These are phyloP conservation scores for Smallanthus sonchifolius DNA, from an alignment of 129 eudicot genomes.

Conservation along the genomic window DNA sequence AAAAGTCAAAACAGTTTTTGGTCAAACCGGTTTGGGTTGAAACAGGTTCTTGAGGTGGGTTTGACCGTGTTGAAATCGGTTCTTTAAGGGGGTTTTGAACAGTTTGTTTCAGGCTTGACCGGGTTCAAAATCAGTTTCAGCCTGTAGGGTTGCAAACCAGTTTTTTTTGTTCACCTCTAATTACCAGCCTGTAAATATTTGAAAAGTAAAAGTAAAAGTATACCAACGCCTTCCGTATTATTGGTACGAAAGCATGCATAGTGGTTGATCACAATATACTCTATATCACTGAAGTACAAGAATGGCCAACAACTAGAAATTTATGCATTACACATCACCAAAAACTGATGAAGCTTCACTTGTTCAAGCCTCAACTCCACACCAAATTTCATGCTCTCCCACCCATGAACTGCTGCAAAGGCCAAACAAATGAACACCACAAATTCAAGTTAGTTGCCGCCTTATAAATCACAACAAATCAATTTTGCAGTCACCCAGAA, in stretches of 20 bases:
- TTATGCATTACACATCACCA: conserved; percentile 17
- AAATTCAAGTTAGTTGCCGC: neutral
- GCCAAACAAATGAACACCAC: neutral
- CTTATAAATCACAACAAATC: neutral
- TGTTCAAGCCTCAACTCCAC: conserved; percentile 17
- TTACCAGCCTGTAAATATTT: neutral
- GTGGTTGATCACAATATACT: conserved; percentile 12
- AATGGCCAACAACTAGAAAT: conserved; percentile 13
- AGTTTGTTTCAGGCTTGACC: too few relatives aligned
- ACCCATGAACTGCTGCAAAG: conserved; percentile 31
- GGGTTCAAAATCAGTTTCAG: too few relatives aligned
- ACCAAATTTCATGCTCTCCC: conserved; percentile 22
- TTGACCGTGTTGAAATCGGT: too few relatives aligned
- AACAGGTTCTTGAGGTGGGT: too few relatives aligned
- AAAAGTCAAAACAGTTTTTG: too few relatives aligned
- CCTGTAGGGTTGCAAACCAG: too few relatives aligned
- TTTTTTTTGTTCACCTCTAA: too few relatives aligned
- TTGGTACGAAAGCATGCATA: conserved; percentile 17
- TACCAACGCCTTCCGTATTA: conserved; percentile 5
- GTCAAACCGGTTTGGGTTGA: too few relatives aligned
- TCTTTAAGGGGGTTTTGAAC: too few relatives aligned
- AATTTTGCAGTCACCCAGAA: neutral
- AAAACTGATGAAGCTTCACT: conserved; percentile 7
- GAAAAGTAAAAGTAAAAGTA: neutral
- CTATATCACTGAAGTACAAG: conserved; percentile 17